These are phyloP conservation scores for Adansonia grandidieri DNA, from an alignment of 441 rosid species.

Conservation along the genomic window DNA sequence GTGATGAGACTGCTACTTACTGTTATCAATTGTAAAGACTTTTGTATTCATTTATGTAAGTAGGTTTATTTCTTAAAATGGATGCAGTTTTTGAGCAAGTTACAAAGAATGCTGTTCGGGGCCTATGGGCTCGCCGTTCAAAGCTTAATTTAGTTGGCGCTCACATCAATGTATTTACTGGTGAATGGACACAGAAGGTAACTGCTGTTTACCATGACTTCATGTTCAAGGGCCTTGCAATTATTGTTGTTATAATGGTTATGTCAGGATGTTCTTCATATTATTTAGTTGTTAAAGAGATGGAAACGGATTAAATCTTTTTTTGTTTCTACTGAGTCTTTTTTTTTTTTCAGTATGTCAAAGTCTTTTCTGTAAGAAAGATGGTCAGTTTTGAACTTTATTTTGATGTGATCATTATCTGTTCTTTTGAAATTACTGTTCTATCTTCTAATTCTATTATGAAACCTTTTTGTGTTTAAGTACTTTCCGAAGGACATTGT, in stretches of 20 bases:
- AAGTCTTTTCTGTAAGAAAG: conserved; percentile 2
- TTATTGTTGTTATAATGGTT: conserved; percentile 17
- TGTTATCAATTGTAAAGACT: background rate
- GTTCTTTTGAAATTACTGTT: background rate
- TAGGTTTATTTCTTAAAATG: conserved; percentile 29
- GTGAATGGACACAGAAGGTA: conserved; percentile 99
- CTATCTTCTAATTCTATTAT: background rate
- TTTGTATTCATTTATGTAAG: conserved; percentile 6
- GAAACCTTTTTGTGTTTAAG: background rate
- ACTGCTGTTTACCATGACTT: conserved; percentile 21
- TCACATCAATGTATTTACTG: conserved; percentile 97
- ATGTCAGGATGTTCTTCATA: background rate
- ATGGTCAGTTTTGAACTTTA: background rate
- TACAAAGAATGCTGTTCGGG: conserved; percentile 90
- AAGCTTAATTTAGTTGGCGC: conserved; percentile 93
- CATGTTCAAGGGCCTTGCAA: conserved; percentile 12
- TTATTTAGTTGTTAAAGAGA: background rate
- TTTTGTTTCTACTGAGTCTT: background rate
- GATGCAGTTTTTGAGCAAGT: conserved; percentile 89
- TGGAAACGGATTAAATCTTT: background rate
- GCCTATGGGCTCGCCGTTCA: conserved; percentile 98
- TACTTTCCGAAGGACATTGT: background rate
- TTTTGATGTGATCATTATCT: background rate
- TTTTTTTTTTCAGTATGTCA: background rate
- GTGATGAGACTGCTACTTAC: background rate